Percentiles rank a stretch among this genome's conserved stretches.
phyloP scores from a whole-genome alignment of 2,329 filamentous ascomycete species.

The Exserohilum turcica region DNA sequence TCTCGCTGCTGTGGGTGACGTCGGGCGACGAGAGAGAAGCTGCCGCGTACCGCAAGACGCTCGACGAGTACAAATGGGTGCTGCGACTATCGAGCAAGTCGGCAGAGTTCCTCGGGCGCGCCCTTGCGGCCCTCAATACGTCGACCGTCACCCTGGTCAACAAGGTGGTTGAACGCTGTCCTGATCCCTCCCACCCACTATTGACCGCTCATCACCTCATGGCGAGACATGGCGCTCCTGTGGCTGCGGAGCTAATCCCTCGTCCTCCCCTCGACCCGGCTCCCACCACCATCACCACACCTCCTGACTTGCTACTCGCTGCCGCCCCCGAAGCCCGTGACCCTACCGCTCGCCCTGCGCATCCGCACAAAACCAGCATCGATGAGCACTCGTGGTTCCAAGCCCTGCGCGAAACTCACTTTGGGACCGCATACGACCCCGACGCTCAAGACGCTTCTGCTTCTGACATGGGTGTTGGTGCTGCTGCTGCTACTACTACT shows the following conservation, averaged over 20 bases:
- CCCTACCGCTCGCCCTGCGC: neutral
- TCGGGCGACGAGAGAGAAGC: constrained; percentile 42
- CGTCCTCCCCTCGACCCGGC: neutral
- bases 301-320: neutral
- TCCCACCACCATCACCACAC: neutral
- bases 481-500: too few species aligned
- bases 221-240: neutral
- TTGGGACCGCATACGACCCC: neutral
- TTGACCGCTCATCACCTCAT: neutral
- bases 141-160: constrained; percentile 31
- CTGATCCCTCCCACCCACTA: neutral
- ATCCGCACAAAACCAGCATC: neutral
- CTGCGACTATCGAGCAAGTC: constrained; percentile 51
- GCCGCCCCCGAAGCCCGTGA: neutral
- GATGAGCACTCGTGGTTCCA: constrained; percentile 7
- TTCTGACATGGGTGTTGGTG: neutral
- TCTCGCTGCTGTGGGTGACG: constrained; percentile 48
- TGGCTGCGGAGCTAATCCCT: neutral
- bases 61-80: constrained; percentile 52
- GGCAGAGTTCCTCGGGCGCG: constrained; percentile 51
- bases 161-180: neutral
- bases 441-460: neutral
- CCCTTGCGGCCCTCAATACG: constrained; percentile 33
- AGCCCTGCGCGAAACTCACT: neutral
- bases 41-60: constrained; percentile 41